Evolutionary conservation across 257 asterid genomes (phyloP), one percentile per base, ranked within the genome.

Genomic region (Leptodermis oblonga): DNA sequence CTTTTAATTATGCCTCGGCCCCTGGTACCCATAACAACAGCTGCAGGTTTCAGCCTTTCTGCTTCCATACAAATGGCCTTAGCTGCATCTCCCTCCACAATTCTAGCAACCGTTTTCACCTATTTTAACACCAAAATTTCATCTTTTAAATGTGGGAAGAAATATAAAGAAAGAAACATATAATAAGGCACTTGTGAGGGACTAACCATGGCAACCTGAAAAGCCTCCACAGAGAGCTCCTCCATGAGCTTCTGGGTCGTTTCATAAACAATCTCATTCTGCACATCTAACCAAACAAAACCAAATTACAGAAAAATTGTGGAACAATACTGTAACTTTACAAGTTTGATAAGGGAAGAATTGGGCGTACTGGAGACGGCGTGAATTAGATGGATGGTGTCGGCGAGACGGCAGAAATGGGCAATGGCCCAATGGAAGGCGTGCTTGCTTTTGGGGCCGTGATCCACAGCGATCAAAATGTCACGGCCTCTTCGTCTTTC

Each of bases 1-100:
- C 97, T 88, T 73, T 86, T 84, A 51, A 90, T 72, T 73, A 93
- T 76, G 82, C 96, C 78, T 67, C 91, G 85, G 65, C 97, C 96
- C 68, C 96, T 82, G 61, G 97, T 90, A 70, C 99, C 99, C 87
- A 90, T 65, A 7, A 93, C 92, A 22, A 93, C 88, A 65, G 99
- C 97, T 69, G 88, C 95, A 42, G 97, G 99, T 79, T 77, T 90
- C 79, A 88, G 75, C 85, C 91, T 85, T 78, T 88, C 96, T 39
- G 96, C 99, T 76, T 88, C 97, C 87, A 74, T 87, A 88, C 96
- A 90, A 76, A 93, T 88, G 26, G 81, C 88, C 77, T 89, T 89
- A 55, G 96, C 99, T 7, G 92, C 90, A 70, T 93, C 97, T 75
- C 99, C 99, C 85, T 93, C 96, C 76, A 90, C 96, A 51, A 93